phyloP scores from a whole-genome alignment of 148 eudicot species.

The Selenicereus undatus region DNA sequence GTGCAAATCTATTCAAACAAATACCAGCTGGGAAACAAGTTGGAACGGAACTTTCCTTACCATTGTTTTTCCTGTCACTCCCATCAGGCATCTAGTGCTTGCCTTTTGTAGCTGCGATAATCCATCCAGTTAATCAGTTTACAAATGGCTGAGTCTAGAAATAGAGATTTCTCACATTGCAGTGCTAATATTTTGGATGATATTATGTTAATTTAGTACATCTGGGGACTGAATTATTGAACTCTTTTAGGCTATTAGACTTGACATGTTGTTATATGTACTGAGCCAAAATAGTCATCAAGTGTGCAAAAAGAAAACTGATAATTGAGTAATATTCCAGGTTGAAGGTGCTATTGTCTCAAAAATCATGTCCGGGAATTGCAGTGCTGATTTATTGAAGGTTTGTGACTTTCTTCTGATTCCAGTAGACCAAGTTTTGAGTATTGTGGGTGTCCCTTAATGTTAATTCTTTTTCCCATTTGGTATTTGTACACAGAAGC shows the following conservation, averaged over 20 bases:
- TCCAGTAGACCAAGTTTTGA: background rate
- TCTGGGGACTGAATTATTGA: background rate
- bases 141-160: background rate
- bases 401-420: slow-evolving; percentile 34
- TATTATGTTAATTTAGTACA: background rate
- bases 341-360: slow-evolving; percentile 75
- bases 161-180: background rate
- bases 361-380: slow-evolving; percentile 60
- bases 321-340: slow-evolving; percentile 40
- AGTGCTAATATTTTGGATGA: background rate
- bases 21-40: background rate
- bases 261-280: background rate
- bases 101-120: background rate
- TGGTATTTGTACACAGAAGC: slow-evolving; percentile 49
- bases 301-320: slow-evolving; percentile 11
- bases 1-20: background rate
- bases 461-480: background rate
- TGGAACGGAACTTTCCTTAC: no score
- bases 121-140: background rate
- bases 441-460: background rate
- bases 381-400: slow-evolving; percentile 45
- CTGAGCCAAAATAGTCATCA: background rate
- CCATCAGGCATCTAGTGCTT: background rate
- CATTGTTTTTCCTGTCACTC: no score
- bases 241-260: background rate